Evolutionary conservation across 352 stramenopile genomes (phyloP), one percentile per base, ranked within the genome.

Genomic region (Phytophthora quininea): DNA sequence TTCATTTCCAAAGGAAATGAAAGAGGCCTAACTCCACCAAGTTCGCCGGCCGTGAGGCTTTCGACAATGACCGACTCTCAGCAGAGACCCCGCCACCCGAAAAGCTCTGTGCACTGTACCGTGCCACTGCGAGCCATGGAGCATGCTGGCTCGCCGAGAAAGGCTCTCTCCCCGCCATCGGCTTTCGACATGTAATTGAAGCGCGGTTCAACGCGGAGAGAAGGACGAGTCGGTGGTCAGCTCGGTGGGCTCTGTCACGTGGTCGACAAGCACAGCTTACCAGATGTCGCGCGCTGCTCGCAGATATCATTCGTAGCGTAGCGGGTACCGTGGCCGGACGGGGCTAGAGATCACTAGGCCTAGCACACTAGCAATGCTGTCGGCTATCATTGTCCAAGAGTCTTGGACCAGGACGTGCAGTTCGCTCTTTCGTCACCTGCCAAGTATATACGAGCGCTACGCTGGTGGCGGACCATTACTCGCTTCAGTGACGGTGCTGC

Each of bases 1-100:
- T 67, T 62, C 73, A 80, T 80, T 48, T 30, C 38, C n/a, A 4
- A 59, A 40, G 55, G 51, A 47, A 48, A 51, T 12, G 54, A 65
- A 48, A 7, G 54, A 24, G 19, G 19, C 50, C 67, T 62, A 54
- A 66, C 51, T 67, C 56, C 48, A 61, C 63, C 69, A 71, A 71
- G 67, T 82, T 64, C 54, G 64, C 43, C 56, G 50, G 9, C 31
- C 29, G 58, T 40, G 15, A 54, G 54, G 46, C 54, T 69, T 82
- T 55, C 40, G 42, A 40, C 61, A 77, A 70, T 81, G 67, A 52
- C 33, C 45, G 14, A 30, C 10, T 47, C 35, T 58, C 43, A n/a
- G 19, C 5, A 3, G 43, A 49, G 15, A 49, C 12, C 15, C 43
- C 19, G 38, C 14, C 11, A 46, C 45, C 45, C 24, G 4, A 3